Conservation (phyloP, 768 basidiomycete genomes). For the Agrocybe praecox region DNA sequence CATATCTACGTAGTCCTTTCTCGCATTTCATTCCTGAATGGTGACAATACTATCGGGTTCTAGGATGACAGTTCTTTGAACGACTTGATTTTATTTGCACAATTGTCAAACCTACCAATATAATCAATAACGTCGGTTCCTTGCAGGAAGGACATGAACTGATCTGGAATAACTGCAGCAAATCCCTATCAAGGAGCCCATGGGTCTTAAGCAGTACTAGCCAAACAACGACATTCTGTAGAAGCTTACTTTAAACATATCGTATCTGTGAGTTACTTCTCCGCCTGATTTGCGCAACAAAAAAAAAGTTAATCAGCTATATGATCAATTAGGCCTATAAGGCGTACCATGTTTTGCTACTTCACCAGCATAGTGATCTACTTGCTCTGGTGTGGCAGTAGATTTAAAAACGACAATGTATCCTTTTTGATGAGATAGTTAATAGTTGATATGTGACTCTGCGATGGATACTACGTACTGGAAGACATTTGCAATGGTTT, state of each 20-base stretch:
- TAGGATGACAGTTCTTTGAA: slow-evolving; percentile 14
- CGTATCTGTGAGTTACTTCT: slow-evolving; percentile 40
- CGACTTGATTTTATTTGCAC: background rate
- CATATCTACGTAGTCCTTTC: no score
- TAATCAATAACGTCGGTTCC: slow-evolving; percentile 40
- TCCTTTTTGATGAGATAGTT: slow-evolving; percentile 27
- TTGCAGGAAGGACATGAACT: slow-evolving; percentile 33
- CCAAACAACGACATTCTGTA: no score
- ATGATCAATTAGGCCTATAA: no score
- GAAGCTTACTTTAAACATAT: slow-evolving; percentile 42
- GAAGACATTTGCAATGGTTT: background rate
- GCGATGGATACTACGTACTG: background rate
- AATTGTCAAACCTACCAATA: slow-evolving; percentile 40
- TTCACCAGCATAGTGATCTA: slow-evolving; percentile 40
- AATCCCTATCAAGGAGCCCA: slow-evolving; percentile 29
- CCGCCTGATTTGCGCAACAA: no score
- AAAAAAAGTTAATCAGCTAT: slow-evolving; percentile 14
- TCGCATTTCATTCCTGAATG: slow-evolving; percentile 39
- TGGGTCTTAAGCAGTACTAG: no score
- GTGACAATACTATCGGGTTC: slow-evolving; percentile 46
- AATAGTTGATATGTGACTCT: background rate
- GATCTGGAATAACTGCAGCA: slow-evolving; percentile 27
- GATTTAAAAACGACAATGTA: slow-evolving; percentile 63
- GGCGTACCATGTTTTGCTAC: slow-evolving; percentile 22
- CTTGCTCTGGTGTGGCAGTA: slow-evolving; percentile 36